Evolutionary conservation across 2,329 filamentous ascomycete species (phyloP).

Genomic region (Fusarium sp.): DNA sequence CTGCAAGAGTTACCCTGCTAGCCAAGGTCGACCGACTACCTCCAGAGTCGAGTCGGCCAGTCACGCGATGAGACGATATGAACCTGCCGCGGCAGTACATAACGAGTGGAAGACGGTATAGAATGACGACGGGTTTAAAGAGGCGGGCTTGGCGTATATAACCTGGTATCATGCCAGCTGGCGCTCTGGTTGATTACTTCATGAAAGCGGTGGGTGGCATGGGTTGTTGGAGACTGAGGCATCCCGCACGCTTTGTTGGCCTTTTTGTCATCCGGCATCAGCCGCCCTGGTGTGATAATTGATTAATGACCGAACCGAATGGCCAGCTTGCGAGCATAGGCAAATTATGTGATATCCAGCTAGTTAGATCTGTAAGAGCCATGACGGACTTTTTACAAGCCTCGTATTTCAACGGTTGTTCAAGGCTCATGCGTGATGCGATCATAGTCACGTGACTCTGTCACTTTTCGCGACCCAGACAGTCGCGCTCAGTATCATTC

Average conservation of each 20-base stretch:
- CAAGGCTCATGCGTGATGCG: slow-evolving; percentile 20
- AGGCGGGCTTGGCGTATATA: slow-evolving; percentile 47
- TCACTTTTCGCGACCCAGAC: slow-evolving; percentile 21
- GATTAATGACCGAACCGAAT: slow-evolving; percentile 47
- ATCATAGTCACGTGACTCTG: slow-evolving; percentile 33
- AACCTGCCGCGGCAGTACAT: slow-evolving; percentile 41
- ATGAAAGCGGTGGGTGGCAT: slow-evolving; percentile 38
- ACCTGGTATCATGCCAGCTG: slow-evolving; percentile 48
- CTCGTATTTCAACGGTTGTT: not conserved
- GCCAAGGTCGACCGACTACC: slow-evolving; percentile 29
- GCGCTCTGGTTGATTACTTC: slow-evolving; percentile 49
- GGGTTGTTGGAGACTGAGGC: slow-evolving; percentile 37
- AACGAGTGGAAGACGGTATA: slow-evolving; percentile 45
- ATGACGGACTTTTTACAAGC: slow-evolving; percentile 5
- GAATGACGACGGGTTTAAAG: slow-evolving; percentile 43
- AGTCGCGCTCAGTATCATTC: slow-evolving; percentile 19
- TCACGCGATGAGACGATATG: slow-evolving; percentile 39
- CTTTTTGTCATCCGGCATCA: slow-evolving; percentile 29
- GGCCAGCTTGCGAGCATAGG: slow-evolving; percentile 7
- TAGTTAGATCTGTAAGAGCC: not conserved
- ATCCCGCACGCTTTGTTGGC: slow-evolving; percentile 27
- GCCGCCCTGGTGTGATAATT: slow-evolving; percentile 43
- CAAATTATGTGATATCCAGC: not conserved
- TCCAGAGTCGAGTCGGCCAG: slow-evolving; percentile 32
- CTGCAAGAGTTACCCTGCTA: slow-evolving; percentile 20